Base-by-base conservation (phyloP, 768 basidiomycete species). In the Trametes villosa region DNA sequence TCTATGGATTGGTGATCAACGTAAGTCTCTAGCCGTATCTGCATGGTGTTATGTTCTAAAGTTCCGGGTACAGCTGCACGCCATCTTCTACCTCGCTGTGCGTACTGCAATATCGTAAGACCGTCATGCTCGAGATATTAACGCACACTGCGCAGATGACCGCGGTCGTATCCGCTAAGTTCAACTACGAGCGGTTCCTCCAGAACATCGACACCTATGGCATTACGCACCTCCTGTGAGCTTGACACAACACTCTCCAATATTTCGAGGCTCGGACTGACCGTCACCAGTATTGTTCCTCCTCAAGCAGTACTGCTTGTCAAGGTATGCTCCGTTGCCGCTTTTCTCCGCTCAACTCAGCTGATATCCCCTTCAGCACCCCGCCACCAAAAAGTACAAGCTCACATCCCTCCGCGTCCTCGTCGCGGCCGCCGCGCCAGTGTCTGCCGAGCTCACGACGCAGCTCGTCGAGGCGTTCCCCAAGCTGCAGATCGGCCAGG, bases 401-500 rank as follows among this genome's bases (percentile, higher is more conserved):
- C 66, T 76, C 11, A 54, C 67, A 2, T 60, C 58, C 49, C 60
- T 76, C 8, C 70, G 67, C 5, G 68, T 55, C 48, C 64, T 65
- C 51, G 48, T 71, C 31, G 62, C 75, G 51, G 77, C 72, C 1
- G 77, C 76, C 3, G 77, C 77, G 1, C 77, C 77, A 0, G 49
- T 78, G 33, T 74, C 76, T 4, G 66, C 65, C 8, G 73, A 74
- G 47, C 62, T 78, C 22, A 69, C 63, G 52, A 66, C 79, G 45
- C 74, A 79, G 48, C 68, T 88, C 17, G 76, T 80, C 33, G 70
- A 75, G 27, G 70, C 86, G 42, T 71, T 87, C 53, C 86, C 86
- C 0, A 68, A 81, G 41, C 82, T 83, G 0, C 74, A 80, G 51
- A 80, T 88, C 38, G 86, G 86, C 4, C 86, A 88, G 70, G 82